Base-by-base conservation (phyloP, 352 stramenopile genomes). In the Phytophthora sp. region DNA sequence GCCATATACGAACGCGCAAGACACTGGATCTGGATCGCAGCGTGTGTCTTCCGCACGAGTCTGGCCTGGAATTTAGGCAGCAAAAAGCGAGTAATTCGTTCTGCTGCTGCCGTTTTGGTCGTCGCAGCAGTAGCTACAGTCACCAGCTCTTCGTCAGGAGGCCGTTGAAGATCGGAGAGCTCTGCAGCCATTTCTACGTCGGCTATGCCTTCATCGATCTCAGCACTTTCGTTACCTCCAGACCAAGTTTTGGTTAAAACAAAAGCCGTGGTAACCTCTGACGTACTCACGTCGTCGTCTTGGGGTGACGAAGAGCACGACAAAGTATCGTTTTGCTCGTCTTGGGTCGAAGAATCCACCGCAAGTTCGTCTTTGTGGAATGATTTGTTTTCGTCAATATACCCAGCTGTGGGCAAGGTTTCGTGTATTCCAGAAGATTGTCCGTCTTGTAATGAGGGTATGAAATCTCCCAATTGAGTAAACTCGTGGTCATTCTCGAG, bases 1-100 rank as follows among this genome's bases (percentile, higher is more conserved):
- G 66, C 66, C 23, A 66, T 27, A 29, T 55, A 57, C 16, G 38
- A 52, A 2, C 66, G 66, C 2, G 42, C 38, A 6, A 63, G 11
- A 35, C 53, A 70, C 47, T 73, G 66, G 8, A 73, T 73, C 9
- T 33, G 24, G 47, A 70, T 26, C 7, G 30, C 53, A 49, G 41
- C 59, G 21, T 35, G 31, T 0, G 27, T 49, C 36, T 47, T 65
- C n/a, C 47, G 24, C 1, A 8, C 12, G 6, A 38, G 33, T 54
- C 36, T 65, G 24, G 21, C 39, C 18, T 70, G 44, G 6, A 66
- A 21, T 39, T 52, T 66, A 3, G 46, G 53, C 23, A 50, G 16
- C 35, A 73, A 35, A 20, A 62, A 62, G 20, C 33, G 29, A 50
- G 23, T 24, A 50, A 73, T 66, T 21, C 6, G 50, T 41, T 61